phyloP scores from a whole-genome alignment of 768 basidiomycete species.

The Antrodiella citrinella region DNA sequence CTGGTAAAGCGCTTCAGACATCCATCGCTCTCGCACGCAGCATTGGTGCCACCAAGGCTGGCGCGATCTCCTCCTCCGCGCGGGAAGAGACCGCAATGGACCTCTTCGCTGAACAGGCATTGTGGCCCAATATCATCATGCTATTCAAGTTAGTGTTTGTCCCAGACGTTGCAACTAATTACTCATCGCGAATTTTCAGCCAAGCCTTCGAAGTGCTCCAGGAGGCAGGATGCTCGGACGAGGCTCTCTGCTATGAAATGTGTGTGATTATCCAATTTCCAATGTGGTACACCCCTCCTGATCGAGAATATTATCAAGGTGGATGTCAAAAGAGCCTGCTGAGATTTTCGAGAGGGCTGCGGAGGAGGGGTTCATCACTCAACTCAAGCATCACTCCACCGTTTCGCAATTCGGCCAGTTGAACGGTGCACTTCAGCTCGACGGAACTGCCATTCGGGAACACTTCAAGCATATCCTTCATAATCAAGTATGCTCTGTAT shows the following conservation, averaged over 20 bases:
- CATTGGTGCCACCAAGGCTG: slow-evolving; percentile 56
- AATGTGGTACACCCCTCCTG: neutral
- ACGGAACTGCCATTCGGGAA: slow-evolving; percentile 37
- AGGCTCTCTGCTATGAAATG: slow-evolving; percentile 62
- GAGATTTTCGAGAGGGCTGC: slow-evolving; percentile 63
- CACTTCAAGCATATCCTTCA: slow-evolving; percentile 55
- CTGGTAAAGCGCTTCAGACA: slow-evolving; percentile 35
- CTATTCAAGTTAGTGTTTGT: slow-evolving; percentile 37
- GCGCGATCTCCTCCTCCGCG: slow-evolving; percentile 55
- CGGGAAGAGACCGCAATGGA: slow-evolving; percentile 61
- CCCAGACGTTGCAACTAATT: neutral
- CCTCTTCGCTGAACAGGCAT: slow-evolving; percentile 53
- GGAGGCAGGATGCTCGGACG: slow-evolving; percentile 58
- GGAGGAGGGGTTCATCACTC: slow-evolving; percentile 55
- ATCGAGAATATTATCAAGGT: slow-evolving; percentile 41
- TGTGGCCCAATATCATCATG: slow-evolving; percentile 63
- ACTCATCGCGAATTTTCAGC: slow-evolving; percentile 20
- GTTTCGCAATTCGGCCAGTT: slow-evolving; percentile 60
- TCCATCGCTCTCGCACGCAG: slow-evolving; percentile 48
- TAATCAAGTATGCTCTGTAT: slow-evolving; percentile 34
- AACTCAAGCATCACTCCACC: slow-evolving; percentile 52
- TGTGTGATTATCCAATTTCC: no score
- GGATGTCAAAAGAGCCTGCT: slow-evolving; percentile 68
- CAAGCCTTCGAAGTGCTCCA: slow-evolving; percentile 56
- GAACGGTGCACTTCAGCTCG: slow-evolving; percentile 46